These are phyloP conservation scores for Chlamydomonas urium DNA, from an alignment of 139 green algal species.

Conservation along the genomic window DNA sequence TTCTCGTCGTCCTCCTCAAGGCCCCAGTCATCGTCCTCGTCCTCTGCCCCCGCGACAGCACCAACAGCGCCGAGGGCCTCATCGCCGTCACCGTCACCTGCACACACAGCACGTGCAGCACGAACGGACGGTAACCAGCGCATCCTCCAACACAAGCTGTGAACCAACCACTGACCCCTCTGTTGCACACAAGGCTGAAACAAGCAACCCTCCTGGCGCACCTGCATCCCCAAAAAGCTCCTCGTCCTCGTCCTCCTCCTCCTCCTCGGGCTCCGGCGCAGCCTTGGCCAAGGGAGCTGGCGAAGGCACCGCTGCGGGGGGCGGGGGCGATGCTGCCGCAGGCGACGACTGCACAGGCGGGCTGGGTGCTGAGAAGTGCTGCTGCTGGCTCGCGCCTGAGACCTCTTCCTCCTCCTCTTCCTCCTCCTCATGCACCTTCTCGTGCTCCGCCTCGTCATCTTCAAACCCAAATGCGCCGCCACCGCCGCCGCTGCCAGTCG, in stretches of 20 bases:
- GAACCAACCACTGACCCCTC: no score
- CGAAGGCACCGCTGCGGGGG: not conserved
- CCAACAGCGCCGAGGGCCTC: not conserved
- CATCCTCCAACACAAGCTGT: no score
- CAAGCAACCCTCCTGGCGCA: no score
- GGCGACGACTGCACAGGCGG: no score
- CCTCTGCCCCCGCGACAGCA: conserved; percentile 9
- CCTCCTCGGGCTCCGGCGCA: conserved; percentile 16
- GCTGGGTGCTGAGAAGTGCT: conserved; percentile 1
- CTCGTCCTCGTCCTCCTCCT: conserved; percentile 32
- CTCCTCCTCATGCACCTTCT: conserved; percentile 18
- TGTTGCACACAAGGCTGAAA: no score
- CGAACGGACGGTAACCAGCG: not conserved
- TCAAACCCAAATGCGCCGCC: not conserved
- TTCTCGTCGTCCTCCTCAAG: conserved; percentile 46
- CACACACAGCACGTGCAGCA: not conserved
- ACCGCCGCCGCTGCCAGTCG: not conserved
- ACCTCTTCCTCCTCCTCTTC: conserved; percentile 37
- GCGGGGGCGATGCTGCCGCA: no score
- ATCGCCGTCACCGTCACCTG: conserved; percentile 5
- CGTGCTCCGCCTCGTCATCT: conserved; percentile 23
- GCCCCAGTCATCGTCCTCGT: conserved; percentile 59
- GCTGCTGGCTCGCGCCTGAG: conserved; percentile 39
- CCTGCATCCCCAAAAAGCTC: conserved; percentile 44
- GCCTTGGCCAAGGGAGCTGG: not conserved